Evolutionary conservation across 129 eudicot species (phyloP).

Genomic region (Mikania micrantha): DNA sequence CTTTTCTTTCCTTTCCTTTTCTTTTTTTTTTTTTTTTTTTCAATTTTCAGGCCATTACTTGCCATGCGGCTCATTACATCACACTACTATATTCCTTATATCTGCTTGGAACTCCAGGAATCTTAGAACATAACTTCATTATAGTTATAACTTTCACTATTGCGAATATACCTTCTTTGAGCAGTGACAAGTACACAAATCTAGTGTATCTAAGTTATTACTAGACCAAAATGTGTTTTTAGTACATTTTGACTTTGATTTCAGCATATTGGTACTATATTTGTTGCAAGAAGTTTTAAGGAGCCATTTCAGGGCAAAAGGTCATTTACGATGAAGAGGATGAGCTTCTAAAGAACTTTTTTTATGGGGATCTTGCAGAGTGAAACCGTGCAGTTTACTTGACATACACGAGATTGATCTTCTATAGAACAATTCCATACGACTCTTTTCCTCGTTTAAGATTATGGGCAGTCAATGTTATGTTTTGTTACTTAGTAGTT

Average conservation of each 20-base stretch:
- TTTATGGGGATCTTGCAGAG: background rate
- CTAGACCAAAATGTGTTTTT: background rate
- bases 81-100: constrained; percentile 21
- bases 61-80: constrained; percentile 32
- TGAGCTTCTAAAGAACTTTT: background rate
- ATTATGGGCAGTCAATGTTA: background rate
- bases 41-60: constrained; percentile 22
- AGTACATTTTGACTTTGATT: background rate
- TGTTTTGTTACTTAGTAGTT: background rate
- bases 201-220: constrained; percentile 3
- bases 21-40: too few relatives aligned
- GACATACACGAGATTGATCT: too few relatives aligned
- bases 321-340: background rate
- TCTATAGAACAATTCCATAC: too few relatives aligned
- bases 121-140: constrained; percentile 6
- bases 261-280: background rate
- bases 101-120: constrained; percentile 19
- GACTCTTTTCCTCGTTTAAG: too few relatives aligned
- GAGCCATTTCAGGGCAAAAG: background rate
- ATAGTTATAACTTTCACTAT: background rate
- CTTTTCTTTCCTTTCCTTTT: too few relatives aligned
- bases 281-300: background rate
- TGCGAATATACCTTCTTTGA: background rate
- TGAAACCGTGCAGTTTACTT: too few relatives aligned
- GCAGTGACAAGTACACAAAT: background rate